Base-by-base conservation (phyloP, 1,139 yeast genomes). In the Zygoascus sp. region DNA sequence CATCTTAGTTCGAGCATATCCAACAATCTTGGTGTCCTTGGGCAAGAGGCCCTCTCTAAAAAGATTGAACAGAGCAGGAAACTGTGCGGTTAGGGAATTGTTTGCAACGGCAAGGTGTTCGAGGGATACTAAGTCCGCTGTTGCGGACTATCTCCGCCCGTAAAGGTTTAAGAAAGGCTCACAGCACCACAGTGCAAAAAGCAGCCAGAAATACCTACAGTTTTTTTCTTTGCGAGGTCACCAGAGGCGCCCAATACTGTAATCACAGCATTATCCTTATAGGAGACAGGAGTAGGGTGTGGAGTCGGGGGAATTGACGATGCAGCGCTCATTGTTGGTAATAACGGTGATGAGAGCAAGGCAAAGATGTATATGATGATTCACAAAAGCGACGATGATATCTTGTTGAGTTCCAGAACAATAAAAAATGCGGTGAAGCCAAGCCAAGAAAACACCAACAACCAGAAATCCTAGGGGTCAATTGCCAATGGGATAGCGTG, bases 191-290 rank as follows among this genome's bases (percentile, higher is more conserved):
- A 20, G 19, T 17, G 19, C 32, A n/a, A n/a, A n/a, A n/a, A n/a
- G n/a, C 32, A n/a, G 9, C 20, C 30, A 19, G 28, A 90, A 68
- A 80, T 82, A 57, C 65, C 43, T 52, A 64, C 67, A 2, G 97
- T 92, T 74, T 92, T 92, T 81, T 92, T 92, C 72, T 89, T 89
- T 46, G 98, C 97, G 57, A 92, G 75, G 66, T 92, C 97, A 44
- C 98, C 98, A 35, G 96, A 86, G 45, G 98, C 98, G 44, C 98
- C 97, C 59, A 90, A 85, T 27, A 92, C 96, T 36, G 84, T 87
- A 61, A 92, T 77, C 43, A 82, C 74, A 27, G 85, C 81, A 67
- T 83, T 71, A 58, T 81, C 77, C 54, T 54, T 56, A 50, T 61
- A 62, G 39, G 44, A 27, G 13, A 42, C 39, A 6, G 40, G 27